Evolutionary conservation across 306 rosid species (phyloP).

Genomic region (Acacia acuminata): DNA sequence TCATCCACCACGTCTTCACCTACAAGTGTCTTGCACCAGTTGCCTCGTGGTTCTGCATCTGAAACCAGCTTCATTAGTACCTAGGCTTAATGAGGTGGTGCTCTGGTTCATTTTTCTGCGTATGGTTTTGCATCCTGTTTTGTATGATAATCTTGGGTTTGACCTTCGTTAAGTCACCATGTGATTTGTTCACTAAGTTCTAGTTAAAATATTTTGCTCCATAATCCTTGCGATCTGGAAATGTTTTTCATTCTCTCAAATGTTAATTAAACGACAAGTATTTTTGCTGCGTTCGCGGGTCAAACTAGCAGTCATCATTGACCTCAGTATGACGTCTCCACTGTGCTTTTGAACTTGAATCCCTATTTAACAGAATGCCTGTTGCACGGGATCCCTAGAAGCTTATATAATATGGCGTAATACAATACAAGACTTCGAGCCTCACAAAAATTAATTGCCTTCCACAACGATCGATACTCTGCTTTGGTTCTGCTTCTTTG

Average conservation of each 20-base stretch:
- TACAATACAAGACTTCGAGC: conserved; percentile 15
- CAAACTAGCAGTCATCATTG: too few species aligned
- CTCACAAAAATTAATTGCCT: conserved; percentile 21
- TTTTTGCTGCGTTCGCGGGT: background rate
- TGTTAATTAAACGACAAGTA: background rate
- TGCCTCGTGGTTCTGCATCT: conserved; percentile 58
- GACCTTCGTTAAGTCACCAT: background rate
- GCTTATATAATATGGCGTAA: background rate
- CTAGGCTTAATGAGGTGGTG: conserved; percentile 22
- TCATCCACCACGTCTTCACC: conserved; percentile 80
- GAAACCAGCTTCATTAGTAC: conserved; percentile 62
- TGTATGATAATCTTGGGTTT: background rate
- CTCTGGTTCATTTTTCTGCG: background rate
- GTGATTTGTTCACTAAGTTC: background rate
- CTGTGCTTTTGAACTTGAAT: background rate
- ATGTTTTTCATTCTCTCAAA: background rate
- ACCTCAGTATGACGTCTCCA: too few species aligned
- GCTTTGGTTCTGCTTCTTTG: conserved; percentile 27
- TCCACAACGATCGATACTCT: conserved; percentile 10
- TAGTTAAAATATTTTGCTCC: background rate
- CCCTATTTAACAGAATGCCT: conserved; percentile 16
- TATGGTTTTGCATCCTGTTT: background rate
- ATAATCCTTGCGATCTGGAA: background rate
- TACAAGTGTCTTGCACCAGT: conserved; percentile 78
- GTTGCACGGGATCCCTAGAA: conserved; percentile 25